Conservation (phyloP, 2,329 filamentous ascomycete species). For the Lecanicillium sp. region DNA sequence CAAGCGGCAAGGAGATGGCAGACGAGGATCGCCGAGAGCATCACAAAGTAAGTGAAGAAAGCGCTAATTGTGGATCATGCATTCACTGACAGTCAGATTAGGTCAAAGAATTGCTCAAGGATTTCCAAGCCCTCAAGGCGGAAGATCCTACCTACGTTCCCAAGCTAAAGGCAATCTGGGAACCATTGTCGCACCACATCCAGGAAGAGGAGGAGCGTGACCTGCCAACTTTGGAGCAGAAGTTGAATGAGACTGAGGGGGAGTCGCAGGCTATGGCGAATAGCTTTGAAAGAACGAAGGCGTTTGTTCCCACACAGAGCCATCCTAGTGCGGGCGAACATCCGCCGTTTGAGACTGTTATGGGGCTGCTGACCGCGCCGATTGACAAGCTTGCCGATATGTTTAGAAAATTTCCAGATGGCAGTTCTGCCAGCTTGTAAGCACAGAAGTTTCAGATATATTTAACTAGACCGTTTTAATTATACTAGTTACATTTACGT, state of each 20-base stretch:
- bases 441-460: too few species aligned
- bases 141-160: conserved; percentile 35
- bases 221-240: conserved; percentile 40
- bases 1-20: conserved; percentile 36
- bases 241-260: conserved; percentile 25
- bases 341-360: conserved; percentile 50
- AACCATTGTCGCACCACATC: conserved; percentile 39
- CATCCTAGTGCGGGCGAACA: conserved; percentile 44
- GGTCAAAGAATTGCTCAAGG: conserved; percentile 45
- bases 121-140: conserved; percentile 40
- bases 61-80: too few species aligned
- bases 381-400: conserved; percentile 50
- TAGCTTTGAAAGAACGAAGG: conserved; percentile 46
- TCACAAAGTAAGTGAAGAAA: conserved; percentile 29
- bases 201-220: conserved; percentile 44
- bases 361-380: conserved; percentile 49
- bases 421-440: too few species aligned
- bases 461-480: too few species aligned
- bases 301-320: conserved; percentile 44
- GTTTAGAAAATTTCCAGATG: conserved; percentile 47
- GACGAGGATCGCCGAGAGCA: conserved; percentile 43
- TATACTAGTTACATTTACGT: too few species aligned
- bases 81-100: conserved; percentile 21
- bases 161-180: conserved; percentile 38
- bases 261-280: conserved; percentile 30